phyloP scores from a whole-genome alignment of 768 basidiomycete genomes.

The Mycena floridula region DNA sequence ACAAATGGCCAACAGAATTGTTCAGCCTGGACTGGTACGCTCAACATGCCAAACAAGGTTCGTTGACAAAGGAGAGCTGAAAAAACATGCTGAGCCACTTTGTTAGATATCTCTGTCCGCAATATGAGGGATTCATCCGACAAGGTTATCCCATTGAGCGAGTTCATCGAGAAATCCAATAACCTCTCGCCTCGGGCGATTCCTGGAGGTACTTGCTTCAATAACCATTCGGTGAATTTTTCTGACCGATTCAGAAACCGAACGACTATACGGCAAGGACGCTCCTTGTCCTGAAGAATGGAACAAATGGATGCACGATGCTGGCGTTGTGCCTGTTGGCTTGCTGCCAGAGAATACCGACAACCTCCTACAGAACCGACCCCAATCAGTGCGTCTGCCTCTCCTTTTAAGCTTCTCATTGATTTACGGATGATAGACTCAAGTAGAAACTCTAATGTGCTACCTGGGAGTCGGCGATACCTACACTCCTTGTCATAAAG shows the following conservation, averaged over 20 bases:
- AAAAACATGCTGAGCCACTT: no score
- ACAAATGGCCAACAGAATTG: slow-evolving; percentile 45
- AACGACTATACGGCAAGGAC: slow-evolving; percentile 76
- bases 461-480: slow-evolving; percentile 81
- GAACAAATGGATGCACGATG: slow-evolving; percentile 51
- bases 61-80: no score
- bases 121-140: slow-evolving; percentile 60
- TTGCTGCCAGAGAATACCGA: slow-evolving; percentile 47
- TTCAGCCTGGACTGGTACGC: slow-evolving; percentile 48
- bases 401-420: neutral
- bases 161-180: slow-evolving; percentile 46
- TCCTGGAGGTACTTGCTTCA: slow-evolving; percentile 29
- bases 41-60: neutral
- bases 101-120: slow-evolving; percentile 54
- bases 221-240: neutral
- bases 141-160: slow-evolving; percentile 37
- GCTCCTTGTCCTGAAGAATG: slow-evolving; percentile 60
- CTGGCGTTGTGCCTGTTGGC: slow-evolving; percentile 41
- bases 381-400: slow-evolving; percentile 36
- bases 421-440: slow-evolving; percentile 30
- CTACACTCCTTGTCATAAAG: slow-evolving; percentile 81
- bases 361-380: slow-evolving; percentile 55
- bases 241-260: slow-evolving; percentile 33
- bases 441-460: slow-evolving; percentile 78
- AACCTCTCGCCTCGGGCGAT: slow-evolving; percentile 24